A percentile compares a stretch with the other conserved stretches of the same genome.
These are phyloP conservation scores for Cordyceps farinosa DNA, from an alignment of 2,329 filamentous ascomycete genomes.

Conservation along the genomic window DNA sequence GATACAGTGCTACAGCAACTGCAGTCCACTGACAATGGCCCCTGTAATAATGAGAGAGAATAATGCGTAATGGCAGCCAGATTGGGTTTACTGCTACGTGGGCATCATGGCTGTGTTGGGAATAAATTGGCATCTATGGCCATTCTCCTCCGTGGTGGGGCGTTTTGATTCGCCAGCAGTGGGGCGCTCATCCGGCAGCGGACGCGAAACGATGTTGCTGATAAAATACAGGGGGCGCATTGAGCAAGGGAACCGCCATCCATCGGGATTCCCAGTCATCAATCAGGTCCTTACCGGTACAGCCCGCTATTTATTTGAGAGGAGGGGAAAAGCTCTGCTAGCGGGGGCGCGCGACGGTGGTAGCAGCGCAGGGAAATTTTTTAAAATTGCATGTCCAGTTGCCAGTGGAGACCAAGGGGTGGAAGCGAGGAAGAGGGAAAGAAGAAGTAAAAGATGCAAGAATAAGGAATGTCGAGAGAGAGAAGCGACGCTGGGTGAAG, in stretches of 20 bases:
- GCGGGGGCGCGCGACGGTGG: neutral
- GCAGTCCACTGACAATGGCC: neutral
- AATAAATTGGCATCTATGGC: neutral
- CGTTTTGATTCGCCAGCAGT: neutral
- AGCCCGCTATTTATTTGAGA: neutral
- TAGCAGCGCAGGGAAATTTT: neutral
- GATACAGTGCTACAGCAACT: too few species aligned
- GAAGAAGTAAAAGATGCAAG: neutral
- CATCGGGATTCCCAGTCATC: neutral
- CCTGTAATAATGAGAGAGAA: neutral
- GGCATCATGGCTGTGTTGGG: neutral
- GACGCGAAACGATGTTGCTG: neutral
- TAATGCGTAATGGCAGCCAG: neutral
- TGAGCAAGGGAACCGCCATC: too few species aligned
- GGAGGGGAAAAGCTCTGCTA: neutral
- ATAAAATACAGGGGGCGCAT: neutral
- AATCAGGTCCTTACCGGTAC: too few species aligned
- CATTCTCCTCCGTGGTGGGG: neutral
- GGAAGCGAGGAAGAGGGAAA: neutral
- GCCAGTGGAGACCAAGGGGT: neutral
- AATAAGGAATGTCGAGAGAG: neutral
- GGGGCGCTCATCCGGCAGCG: neutral
- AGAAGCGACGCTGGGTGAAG: neutral
- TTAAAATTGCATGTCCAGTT: conserved; percentile 9
- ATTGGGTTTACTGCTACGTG: neutral